Evolutionary conservation across 768 basidiomycete genomes (phyloP), one percentile per base, ranked within the genome.

Genomic region (Auricularia sp.): DNA sequence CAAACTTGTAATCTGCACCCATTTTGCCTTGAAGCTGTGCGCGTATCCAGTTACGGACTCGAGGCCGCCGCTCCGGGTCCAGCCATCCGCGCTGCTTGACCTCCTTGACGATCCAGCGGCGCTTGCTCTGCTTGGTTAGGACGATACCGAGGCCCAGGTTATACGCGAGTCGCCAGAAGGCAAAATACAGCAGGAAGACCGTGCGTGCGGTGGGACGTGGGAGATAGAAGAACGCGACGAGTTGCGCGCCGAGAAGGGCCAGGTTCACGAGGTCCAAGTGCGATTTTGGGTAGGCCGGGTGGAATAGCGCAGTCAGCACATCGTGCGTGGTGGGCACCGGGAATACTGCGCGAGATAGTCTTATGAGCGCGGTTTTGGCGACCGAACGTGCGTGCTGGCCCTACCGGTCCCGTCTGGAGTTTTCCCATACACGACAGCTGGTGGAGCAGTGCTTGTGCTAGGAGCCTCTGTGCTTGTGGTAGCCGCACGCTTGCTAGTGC

Each of bases 81-180:
- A 99, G 83, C 95, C 94, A 98, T 3, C 92, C 96, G 29, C 85
- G 77, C 3, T 81, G 78, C 65, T 89, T 84, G 1, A 98, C 81
- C 69, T 88, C 84, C 36, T 85, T 80, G 56, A 97, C 94, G 69
- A 99, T 92, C 90, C 93, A 98, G 71, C 85, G 89, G 77, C 85
- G 87, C 79, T 96, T 95, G 80, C 93, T 96, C 77, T 99, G 97
- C 74, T 91, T 90, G 10, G 92, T 92, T 65, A 99, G 80, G 11
- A 98, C 84, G 87, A 90, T 97, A 0, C 94, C 97, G 58, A 99
- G 83, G 0, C 96, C 96, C 37, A 83, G 88, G 74, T 99, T 92
- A 73, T 99, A 99, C 10, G 91, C 88, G 3, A 83, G 81, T 2
- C 97, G 80, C 94, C 95, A 99, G 74, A 98, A 92, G 10, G 86